Evolutionary conservation across 2,329 filamentous ascomycete species (phyloP), one percentile per base, ranked within the genome.

Genomic region (Aspergillus nomiae): DNA sequence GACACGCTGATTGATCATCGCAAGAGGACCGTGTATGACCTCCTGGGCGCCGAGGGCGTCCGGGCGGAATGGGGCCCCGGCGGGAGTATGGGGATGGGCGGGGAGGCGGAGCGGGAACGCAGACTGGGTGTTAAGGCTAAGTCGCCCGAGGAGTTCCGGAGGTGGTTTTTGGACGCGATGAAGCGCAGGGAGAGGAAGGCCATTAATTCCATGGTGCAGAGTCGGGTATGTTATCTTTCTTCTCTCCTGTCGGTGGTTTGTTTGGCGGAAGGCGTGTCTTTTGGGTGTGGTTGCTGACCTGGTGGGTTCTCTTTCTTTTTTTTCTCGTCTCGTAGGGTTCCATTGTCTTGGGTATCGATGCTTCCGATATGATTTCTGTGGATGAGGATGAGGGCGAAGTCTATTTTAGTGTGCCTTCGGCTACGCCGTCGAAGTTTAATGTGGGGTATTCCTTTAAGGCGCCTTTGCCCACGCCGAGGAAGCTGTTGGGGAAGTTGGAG

Each of bases 11-110:
- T 77, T 26, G 78, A 82, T 62, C 73, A 76, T 12, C 67, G 75
- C 61, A 82, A 81, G 65, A 72, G 80, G 50, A 67, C 72, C 6
- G 78, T 82, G 3, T 82, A 81, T 70, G 80, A 81, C 69, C 57
- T 81, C 38, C 58, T 80, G 28, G 80, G 80, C 10, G 76, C 71
- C 45, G 78, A 78, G 56, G 79, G 77, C 6, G 77, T 81, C n/a
- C 64, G 68, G 41, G 64, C 63, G 55, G 78, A 81, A 73, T 81
- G 77, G 76, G 69, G 72, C 7, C 50, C 51, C 34, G 61, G 62
- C 7, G 79, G 78, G 16, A 59, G 65, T 14, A 77, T 79, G 73
- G 76, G 74, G 3, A 54, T 21, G 21, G 68, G 67, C 30, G 73
- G 73, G 59, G 74, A 70, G 19, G 67, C 12, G 43, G 72, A 73